Evolutionary conservation across 73 alveolate species (phyloP), one percentile per base, ranked within the genome.

Genomic region (Uronychia binucleata): DNA sequence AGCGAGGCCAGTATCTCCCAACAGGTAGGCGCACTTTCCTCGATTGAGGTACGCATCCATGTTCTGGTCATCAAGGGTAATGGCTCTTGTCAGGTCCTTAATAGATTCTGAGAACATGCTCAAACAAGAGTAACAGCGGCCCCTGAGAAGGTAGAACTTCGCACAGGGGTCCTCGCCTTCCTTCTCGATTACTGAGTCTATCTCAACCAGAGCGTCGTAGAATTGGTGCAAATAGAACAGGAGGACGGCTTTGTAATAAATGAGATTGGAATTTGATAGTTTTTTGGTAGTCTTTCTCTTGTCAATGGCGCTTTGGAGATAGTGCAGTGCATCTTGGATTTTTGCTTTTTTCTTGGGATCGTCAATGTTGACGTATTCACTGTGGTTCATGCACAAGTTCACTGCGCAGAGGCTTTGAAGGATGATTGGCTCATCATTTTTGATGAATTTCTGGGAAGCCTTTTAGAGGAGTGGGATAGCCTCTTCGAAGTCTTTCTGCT

Each of bases 281-380:
- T 60, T 28, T 29, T 5, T 13, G 8, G 33, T 13, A 14, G 5
- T 26, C 78, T 46, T 46, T 46, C 67, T 46, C n/a, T 46, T 46
- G 5, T 5, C 5, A 46, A 46, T 46, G n/a, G 67, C 91, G 57
- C 77, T 27, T 1, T 84, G 85, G 57, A 79, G 82, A 76, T 88
- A 88, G 32, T 74, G 81, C 1, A 81, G 77, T 14, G 94, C 94
- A 58, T 80, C 58, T 8, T 83, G 88, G n/a, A 88, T 81, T 33
- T 88, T 83, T 46, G 58, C 59, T n/a, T 74, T 14, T 34, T 88
- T 82, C 35, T 60, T 60, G 5, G 67, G 67, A 5, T 46, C 67
- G 19, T 46, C 67, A 46, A 46, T 46, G 19, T 46, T 46, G 67
- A 46, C 67, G 19, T 46, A 46, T 19, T 46, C 67, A 19, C 67